Evolutionary conservation across 1,284 basidiomycete genomes (phyloP).

Genomic region (Sphagnurus paluster): DNA sequence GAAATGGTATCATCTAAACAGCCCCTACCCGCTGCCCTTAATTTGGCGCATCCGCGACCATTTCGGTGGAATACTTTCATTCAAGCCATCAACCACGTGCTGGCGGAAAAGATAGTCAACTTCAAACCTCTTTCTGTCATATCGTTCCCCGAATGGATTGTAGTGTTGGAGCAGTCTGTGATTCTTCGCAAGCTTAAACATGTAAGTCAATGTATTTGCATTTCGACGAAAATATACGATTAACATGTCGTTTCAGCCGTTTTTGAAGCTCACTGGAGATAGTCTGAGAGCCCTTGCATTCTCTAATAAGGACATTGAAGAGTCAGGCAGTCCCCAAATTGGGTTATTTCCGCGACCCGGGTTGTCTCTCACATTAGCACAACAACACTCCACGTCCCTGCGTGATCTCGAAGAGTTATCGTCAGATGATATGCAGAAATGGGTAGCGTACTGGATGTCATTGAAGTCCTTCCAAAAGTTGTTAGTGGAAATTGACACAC

Average conservation of each 20-base stretch:
- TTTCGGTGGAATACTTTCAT: constrained; percentile 14
- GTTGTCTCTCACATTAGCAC: constrained; percentile 9
- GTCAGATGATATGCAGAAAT: constrained; percentile 9
- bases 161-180: constrained; percentile 6
- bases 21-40: constrained; percentile 10
- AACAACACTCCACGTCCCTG: constrained; percentile 9
- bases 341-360: constrained; percentile 1
- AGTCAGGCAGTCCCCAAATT: neutral
- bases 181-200: constrained; percentile 1
- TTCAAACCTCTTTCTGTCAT: constrained; percentile 5
- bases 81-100: constrained; percentile 3
- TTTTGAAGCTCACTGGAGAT: constrained; percentile 18
- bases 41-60: constrained; percentile 21
- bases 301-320: constrained; percentile 7
- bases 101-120: neutral
- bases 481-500: too few relatives aligned
- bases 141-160: constrained; percentile 18
- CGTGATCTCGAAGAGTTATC: neutral
- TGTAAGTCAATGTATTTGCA: constrained; percentile 9
- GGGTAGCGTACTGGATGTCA: constrained; percentile 18
- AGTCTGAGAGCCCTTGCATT: too few relatives aligned
- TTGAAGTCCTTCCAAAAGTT: too few relatives aligned
- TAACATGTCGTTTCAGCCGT: constrained; percentile 13
- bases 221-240: neutral
- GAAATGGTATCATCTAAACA: constrained; percentile 15